phyloP scores from a whole-genome alignment of 2,329 filamentous ascomycete genomes.

The Ophiostoma perfectum region DNA sequence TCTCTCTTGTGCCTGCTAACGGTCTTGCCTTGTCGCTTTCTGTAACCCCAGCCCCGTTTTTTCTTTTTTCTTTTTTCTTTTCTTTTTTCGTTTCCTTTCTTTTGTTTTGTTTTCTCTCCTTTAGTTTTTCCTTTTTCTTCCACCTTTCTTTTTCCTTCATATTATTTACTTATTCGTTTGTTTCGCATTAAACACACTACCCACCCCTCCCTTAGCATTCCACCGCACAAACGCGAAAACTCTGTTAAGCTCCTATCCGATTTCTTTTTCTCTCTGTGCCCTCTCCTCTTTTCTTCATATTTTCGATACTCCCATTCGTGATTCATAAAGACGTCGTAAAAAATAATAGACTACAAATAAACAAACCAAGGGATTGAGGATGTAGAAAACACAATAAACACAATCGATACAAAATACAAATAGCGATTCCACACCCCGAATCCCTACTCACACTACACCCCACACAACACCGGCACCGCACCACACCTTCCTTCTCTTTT shows the following conservation, averaged over 20 bases:
- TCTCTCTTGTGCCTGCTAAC: not conserved
- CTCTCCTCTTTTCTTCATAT: slow-evolving; percentile 14
- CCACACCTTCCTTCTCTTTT: slow-evolving; percentile 12
- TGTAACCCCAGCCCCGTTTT: not conserved
- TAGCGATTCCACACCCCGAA: not conserved
- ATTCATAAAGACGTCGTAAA: not conserved
- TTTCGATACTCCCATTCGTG: not conserved
- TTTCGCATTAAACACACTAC: not conserved
- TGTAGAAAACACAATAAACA: not conserved
- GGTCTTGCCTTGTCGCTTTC: not conserved
- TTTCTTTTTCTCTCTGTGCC: too few relatives aligned
- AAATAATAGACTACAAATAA: not conserved
- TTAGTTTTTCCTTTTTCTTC: not conserved
- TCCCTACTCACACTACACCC: not conserved
- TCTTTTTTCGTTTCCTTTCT: not conserved
- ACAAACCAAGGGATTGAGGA: not conserved
- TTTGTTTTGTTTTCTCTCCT: not conserved
- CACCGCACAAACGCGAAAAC: slow-evolving; percentile 22
- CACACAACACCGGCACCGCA: slow-evolving; percentile 4
- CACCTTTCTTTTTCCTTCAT: not conserved
- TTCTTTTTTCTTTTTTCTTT: not conserved
- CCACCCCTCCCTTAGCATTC: not conserved
- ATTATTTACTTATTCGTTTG: slow-evolving; percentile 9
- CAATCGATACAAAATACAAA: not conserved
- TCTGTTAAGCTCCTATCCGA: slow-evolving; percentile 28